Conservation (phyloP, 2,329 filamentous ascomycete species). For the Sporothrix inflata region DNA sequence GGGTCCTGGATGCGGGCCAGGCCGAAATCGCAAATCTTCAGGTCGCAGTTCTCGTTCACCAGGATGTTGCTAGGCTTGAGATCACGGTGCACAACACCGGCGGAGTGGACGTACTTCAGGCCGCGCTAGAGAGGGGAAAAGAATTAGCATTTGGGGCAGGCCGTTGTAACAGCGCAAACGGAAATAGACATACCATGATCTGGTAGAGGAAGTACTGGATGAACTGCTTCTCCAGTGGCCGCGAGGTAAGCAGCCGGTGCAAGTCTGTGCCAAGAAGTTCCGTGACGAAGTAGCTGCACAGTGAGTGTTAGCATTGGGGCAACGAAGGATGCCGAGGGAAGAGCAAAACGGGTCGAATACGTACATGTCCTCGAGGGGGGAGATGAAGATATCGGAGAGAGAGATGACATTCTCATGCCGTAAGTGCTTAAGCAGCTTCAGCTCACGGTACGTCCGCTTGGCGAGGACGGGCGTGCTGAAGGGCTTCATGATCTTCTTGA, state of each 20-base stretch:
- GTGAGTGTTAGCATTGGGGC: background rate
- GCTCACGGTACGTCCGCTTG: slow-evolving; percentile 95
- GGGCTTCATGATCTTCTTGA: slow-evolving; percentile 99
- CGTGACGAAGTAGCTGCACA: slow-evolving; percentile 87
- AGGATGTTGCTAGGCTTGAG: slow-evolving; percentile 98
- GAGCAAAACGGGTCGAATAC: slow-evolving; percentile 39
- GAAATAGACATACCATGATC: slow-evolving; percentile 73
- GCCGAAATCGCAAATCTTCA: slow-evolving; percentile 99
- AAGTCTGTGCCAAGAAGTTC: slow-evolving; percentile 96
- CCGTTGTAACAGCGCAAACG: background rate
- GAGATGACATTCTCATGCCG: slow-evolving; percentile 99
- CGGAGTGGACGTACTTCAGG: slow-evolving; percentile 98
- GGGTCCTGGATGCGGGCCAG: slow-evolving; percentile 97
- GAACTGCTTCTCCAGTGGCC: slow-evolving; percentile 98
- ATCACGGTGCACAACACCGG: slow-evolving; percentile 95
- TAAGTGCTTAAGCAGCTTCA: slow-evolving; percentile 96
- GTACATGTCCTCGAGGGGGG: slow-evolving; percentile 96
- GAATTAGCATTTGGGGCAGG: slow-evolving; percentile 28
- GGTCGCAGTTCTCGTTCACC: slow-evolving; percentile 98
- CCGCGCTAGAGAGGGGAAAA: slow-evolving; percentile 67
- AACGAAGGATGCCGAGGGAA: background rate
- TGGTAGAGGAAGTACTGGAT: slow-evolving; percentile 99
- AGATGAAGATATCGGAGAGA: slow-evolving; percentile 99
- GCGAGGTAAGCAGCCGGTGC: slow-evolving; percentile 90
- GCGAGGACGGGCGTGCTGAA: slow-evolving; percentile 99